Evolutionary conservation across 2,329 filamentous ascomycete species (phyloP).

Genomic region (Pseudogymnoascus sp.): DNA sequence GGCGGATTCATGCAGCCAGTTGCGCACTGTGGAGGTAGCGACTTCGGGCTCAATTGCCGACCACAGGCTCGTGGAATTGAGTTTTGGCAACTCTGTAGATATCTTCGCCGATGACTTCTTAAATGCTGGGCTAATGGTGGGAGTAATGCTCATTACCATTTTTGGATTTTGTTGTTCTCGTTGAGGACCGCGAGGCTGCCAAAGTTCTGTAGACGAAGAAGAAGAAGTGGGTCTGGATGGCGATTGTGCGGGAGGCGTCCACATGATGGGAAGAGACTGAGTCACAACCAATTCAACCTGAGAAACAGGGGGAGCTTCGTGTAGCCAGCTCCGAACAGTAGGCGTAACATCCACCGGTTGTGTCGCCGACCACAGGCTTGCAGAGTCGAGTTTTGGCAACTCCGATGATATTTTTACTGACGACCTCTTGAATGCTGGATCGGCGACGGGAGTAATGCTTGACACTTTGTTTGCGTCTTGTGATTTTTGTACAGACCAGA

Average conservation of each 20-base stretch:
- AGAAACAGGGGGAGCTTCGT: not conserved
- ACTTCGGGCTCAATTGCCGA: not conserved
- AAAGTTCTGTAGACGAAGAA: not conserved
- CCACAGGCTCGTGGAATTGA: not conserved
- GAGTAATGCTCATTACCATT: not conserved
- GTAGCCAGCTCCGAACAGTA: constrained; percentile 5
- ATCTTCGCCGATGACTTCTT: not conserved
- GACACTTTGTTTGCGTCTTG: not conserved
- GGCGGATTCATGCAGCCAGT: not conserved
- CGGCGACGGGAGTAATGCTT: not conserved
- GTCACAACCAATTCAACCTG: not conserved
- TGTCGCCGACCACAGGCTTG: not conserved
- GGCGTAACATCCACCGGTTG: not conserved
- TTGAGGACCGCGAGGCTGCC: not conserved
- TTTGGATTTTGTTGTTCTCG: constrained; percentile 5
- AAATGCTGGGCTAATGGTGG: not conserved
- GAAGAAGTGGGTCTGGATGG: constrained; percentile 1
- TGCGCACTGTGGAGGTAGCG: not conserved
- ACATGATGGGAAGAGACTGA: constrained; percentile 8
- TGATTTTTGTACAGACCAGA: constrained; percentile 6
- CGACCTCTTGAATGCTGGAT: not conserved
- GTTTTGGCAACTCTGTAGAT: not conserved
- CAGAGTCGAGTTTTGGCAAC: constrained; percentile 5
- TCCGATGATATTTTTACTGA: not conserved
- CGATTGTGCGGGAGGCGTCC: constrained; percentile 3